Conservation (phyloP, 129 eudicot genomes). For the Ambrosia artemisiifolia region DNA sequence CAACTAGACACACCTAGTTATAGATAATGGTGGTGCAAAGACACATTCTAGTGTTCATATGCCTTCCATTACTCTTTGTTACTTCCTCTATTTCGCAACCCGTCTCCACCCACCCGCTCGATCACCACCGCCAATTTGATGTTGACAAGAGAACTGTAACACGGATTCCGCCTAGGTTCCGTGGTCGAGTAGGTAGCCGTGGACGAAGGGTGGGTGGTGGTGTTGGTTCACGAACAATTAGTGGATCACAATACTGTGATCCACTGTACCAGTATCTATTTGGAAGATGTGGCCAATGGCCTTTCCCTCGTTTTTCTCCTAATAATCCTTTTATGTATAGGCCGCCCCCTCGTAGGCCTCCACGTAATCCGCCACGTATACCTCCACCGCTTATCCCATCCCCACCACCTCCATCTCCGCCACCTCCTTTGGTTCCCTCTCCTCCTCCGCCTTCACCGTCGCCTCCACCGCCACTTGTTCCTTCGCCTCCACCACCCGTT, state of each 20-base stretch:
- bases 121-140: background rate
- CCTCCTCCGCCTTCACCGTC: slow-evolving; percentile 36
- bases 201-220: slow-evolving; percentile 23
- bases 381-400: background rate
- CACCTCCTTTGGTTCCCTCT: slow-evolving; percentile 27
- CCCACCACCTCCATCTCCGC: slow-evolving; percentile 8
- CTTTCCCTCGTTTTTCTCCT: slow-evolving; percentile 48
- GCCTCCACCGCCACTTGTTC: slow-evolving; percentile 32
- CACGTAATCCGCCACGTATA: slow-evolving; percentile 28
- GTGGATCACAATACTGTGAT: slow-evolving; percentile 46
- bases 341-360: slow-evolving; percentile 27
- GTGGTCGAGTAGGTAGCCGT: background rate
- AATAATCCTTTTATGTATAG: slow-evolving; percentile 45
- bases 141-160: slow-evolving; percentile 11
- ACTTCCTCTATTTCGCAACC: slow-evolving; percentile 29
- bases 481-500: slow-evolving; percentile 22
- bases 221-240: slow-evolving; percentile 16
- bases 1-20: background rate
- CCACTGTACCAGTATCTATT: slow-evolving; percentile 51
- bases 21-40: slow-evolving; percentile 14
- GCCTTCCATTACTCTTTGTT: slow-evolving; percentile 35
- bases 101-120: background rate
- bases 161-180: slow-evolving; percentile 7
- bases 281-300: slow-evolving; percentile 60
- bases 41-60: background rate